Conservation (phyloP, 2,329 filamentous ascomycete species). For the Cephalotrichum gorgonifer region DNA sequence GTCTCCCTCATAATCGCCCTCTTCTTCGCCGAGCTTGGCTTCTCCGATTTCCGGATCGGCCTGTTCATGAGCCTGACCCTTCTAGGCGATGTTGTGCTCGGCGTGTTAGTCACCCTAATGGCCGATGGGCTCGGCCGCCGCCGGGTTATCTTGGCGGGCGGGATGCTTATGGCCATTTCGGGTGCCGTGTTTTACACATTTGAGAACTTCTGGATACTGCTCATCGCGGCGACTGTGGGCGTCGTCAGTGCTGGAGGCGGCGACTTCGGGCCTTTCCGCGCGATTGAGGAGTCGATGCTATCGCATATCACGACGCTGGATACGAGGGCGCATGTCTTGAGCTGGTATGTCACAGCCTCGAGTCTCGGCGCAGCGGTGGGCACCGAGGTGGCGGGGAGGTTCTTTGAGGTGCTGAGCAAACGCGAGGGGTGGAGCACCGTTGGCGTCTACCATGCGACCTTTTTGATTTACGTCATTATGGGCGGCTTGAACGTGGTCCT, state of each 20-base stretch:
- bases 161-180: constrained; percentile 44
- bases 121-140: constrained; percentile 49
- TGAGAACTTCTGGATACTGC: constrained; percentile 48
- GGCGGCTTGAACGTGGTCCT: constrained; percentile 38
- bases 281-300: constrained; percentile 55
- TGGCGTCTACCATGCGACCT: constrained; percentile 45
- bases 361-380: constrained; percentile 45
- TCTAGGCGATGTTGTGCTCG: constrained; percentile 48
- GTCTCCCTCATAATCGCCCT: constrained; percentile 50
- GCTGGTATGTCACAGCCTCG: constrained; percentile 53
- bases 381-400: constrained; percentile 38
- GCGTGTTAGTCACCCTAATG: constrained; percentile 44
- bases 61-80: constrained; percentile 57
- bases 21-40: constrained; percentile 44
- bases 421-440: constrained; percentile 36
- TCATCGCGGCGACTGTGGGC: constrained; percentile 47
- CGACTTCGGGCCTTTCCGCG: constrained; percentile 58
- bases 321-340: constrained; percentile 51
- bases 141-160: constrained; percentile 40
- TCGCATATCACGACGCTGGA: constrained; percentile 46
- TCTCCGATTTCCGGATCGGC: constrained; percentile 49
- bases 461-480: constrained; percentile 48
- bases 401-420: constrained; percentile 36
- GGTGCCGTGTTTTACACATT: constrained; percentile 41
- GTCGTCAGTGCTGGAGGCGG: constrained; percentile 53